phyloP scores from a whole-genome alignment of 1,284 basidiomycete genomes.

The Malassezia yamatoensis region DNA sequence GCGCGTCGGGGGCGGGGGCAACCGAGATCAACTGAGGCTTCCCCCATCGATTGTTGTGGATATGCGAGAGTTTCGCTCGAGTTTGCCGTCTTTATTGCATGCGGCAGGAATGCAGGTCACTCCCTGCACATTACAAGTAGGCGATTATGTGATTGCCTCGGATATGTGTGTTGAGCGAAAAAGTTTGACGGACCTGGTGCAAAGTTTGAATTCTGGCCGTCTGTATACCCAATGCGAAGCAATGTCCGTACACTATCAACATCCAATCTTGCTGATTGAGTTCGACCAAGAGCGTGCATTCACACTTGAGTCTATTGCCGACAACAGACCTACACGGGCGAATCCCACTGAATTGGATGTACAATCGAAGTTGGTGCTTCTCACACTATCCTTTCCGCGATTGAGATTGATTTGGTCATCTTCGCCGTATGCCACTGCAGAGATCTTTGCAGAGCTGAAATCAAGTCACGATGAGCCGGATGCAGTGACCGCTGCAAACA shows the following conservation, averaged over 20 bases:
- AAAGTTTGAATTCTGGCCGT: constrained; percentile 83
- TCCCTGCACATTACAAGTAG: constrained; percentile 82
- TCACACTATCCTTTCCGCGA: constrained; percentile 78
- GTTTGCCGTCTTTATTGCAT: constrained; percentile 79
- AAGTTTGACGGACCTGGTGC: constrained; percentile 78
- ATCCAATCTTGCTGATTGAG: constrained; percentile 88
- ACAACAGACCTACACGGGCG: constrained; percentile 17
- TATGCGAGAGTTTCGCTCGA: constrained; percentile 89
- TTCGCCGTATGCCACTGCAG: constrained; percentile 79
- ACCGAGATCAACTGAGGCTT: constrained; percentile 50
- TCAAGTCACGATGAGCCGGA: constrained; percentile 73
- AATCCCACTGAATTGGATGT: constrained; percentile 51
- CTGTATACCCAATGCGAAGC: constrained; percentile 95
- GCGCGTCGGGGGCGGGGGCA: constrained; percentile 67
- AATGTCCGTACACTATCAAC: constrained; percentile 92
- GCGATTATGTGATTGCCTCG: constrained; percentile 89
- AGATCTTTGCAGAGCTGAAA: constrained; percentile 89
- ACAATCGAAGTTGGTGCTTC: constrained; percentile 80
- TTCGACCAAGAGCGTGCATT: constrained; percentile 96
- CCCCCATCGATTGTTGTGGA: constrained; percentile 82
- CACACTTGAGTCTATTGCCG: constrained; percentile 52
- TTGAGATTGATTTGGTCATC: constrained; percentile 93
- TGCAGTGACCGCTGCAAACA: constrained; percentile 63
- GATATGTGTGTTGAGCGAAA: constrained; percentile 95
- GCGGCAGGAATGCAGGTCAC: constrained; percentile 69